phyloP scores from a whole-genome alignment of 2,329 filamentous ascomycete genomes.

The Raffaelea ambrosiae region DNA sequence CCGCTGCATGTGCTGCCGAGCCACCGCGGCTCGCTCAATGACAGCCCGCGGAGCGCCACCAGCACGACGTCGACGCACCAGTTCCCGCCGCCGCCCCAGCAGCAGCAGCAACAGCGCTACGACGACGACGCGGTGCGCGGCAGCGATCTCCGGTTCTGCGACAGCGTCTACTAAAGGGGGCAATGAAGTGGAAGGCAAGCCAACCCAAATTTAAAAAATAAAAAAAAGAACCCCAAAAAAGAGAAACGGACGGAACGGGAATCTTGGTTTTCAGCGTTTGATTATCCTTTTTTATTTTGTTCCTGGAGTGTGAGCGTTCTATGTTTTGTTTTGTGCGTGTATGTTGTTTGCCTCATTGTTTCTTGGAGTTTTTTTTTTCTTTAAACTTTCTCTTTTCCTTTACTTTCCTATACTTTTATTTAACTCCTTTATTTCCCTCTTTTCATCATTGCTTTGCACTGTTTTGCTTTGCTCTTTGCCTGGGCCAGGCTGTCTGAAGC shows the following conservation, averaged over 20 bases:
- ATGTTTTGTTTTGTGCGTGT: neutral
- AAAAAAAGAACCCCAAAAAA: too few relatives aligned
- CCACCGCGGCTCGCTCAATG: neutral
- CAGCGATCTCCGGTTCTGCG: conserved; percentile 1
- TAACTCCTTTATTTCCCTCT: too few relatives aligned
- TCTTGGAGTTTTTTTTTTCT: neutral
- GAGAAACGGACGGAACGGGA: too few relatives aligned
- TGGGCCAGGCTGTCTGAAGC: too few relatives aligned
- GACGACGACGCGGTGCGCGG: neutral
- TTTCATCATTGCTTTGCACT: neutral
- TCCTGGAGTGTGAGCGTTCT: too few relatives aligned
- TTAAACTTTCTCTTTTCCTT: neutral
- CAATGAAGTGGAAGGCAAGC: neutral
- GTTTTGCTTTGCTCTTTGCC: too few relatives aligned
- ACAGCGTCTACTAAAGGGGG: conserved; percentile 1
- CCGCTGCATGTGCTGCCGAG: neutral
- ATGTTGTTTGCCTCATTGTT: neutral
- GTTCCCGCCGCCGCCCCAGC: neutral
- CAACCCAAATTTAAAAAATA: too few relatives aligned
- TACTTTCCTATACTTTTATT: neutral
- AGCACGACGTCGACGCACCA: too few relatives aligned
- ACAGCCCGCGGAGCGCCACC: too few relatives aligned
- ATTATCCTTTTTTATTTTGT: too few relatives aligned
- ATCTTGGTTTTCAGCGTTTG: too few relatives aligned
- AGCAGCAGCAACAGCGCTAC: conserved; percentile 1